These are phyloP conservation scores for Nemania bipapillata DNA, from an alignment of 2,329 filamentous ascomycete species.

Conservation along the genomic window DNA sequence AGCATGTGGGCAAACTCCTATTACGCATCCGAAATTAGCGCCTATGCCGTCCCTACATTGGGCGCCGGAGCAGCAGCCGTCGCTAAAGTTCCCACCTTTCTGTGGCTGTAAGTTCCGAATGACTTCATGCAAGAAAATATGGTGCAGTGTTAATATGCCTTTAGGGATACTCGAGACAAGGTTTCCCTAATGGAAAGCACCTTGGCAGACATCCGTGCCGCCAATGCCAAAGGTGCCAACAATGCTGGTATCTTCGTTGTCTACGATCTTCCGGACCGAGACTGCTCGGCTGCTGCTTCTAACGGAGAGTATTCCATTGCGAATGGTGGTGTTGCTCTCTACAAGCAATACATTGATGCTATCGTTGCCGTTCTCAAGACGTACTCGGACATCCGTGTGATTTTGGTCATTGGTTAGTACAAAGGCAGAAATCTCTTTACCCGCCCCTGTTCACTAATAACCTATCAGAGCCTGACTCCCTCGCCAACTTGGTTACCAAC, in stretches of 20 bases:
- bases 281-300: slow-evolving; percentile 67
- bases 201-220: slow-evolving; percentile 57
- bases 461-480: slow-evolving; percentile 63
- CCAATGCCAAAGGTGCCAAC: slow-evolving; percentile 54
- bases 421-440: slow-evolving; percentile 25
- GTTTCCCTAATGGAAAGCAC: slow-evolving; percentile 60
- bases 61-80: slow-evolving; percentile 64
- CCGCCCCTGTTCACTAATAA: slow-evolving; percentile 40
- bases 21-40: slow-evolving; percentile 66
- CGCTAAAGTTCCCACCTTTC: slow-evolving; percentile 64
- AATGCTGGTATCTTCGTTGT: slow-evolving; percentile 65
- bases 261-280: slow-evolving; percentile 68
- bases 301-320: slow-evolving; percentile 66
- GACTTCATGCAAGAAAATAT: neutral
- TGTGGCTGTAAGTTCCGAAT: slow-evolving; percentile 58
- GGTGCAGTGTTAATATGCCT: slow-evolving; percentile 13
- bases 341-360: slow-evolving; percentile 66
- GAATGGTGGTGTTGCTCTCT: slow-evolving; percentile 63
- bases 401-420: slow-evolving; percentile 59
- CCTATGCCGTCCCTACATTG: slow-evolving; percentile 70
- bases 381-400: slow-evolving; percentile 58
- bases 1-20: slow-evolving; percentile 65
- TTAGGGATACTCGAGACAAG: slow-evolving; percentile 62
- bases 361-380: slow-evolving; percentile 56
- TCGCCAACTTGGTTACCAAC: slow-evolving; percentile 70